A percentile compares a stretch with the other conserved stretches of the same genome.
These are phyloP conservation scores for Hericium alpestre DNA, from an alignment of 768 basidiomycete genomes.

Conservation along the genomic window DNA sequence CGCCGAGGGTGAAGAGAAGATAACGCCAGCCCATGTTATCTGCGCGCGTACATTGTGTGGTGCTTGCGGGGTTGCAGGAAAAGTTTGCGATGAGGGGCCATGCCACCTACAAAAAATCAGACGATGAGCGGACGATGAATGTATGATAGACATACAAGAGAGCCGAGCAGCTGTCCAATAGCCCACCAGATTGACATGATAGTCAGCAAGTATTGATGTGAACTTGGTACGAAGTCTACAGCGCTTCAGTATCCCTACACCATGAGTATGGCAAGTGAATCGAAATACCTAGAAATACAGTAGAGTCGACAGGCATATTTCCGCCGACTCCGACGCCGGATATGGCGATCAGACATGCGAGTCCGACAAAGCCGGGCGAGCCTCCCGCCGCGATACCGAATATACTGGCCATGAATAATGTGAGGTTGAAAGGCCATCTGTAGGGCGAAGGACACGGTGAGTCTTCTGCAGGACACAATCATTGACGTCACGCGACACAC, in stretches of 20 bases:
- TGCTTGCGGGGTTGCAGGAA: constrained; percentile 30
- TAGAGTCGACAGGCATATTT: constrained; percentile 46
- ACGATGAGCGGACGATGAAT: neutral
- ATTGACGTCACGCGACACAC: constrained; percentile 17
- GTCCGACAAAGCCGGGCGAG: constrained; percentile 34
- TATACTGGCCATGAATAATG: constrained; percentile 40
- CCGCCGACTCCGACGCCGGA: constrained; percentile 43
- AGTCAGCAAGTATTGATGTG: constrained; percentile 50
- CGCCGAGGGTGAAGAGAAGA: constrained; percentile 43
- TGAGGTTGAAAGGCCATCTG: constrained; percentile 45
- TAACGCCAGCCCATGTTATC: constrained; percentile 61
- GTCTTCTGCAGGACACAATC: neutral
- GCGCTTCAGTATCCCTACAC: neutral
- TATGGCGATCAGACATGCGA: constrained; percentile 36
- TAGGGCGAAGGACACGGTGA: neutral
- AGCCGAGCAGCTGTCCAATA: constrained; percentile 41
- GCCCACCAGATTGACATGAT: constrained; percentile 52
- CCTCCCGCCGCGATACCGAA: constrained; percentile 44
- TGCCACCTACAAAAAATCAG: constrained; percentile 28
- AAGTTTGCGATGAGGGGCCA: constrained; percentile 51
- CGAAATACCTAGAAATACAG: constrained; percentile 36
- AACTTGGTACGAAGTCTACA: constrained; percentile 39
- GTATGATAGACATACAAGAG: constrained; percentile 25
- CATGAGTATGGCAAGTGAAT: neutral
- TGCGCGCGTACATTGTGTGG: constrained; percentile 24